phyloP scores from a whole-genome alignment of 23 red algal species.

The Gracilaria domingensis region DNA sequence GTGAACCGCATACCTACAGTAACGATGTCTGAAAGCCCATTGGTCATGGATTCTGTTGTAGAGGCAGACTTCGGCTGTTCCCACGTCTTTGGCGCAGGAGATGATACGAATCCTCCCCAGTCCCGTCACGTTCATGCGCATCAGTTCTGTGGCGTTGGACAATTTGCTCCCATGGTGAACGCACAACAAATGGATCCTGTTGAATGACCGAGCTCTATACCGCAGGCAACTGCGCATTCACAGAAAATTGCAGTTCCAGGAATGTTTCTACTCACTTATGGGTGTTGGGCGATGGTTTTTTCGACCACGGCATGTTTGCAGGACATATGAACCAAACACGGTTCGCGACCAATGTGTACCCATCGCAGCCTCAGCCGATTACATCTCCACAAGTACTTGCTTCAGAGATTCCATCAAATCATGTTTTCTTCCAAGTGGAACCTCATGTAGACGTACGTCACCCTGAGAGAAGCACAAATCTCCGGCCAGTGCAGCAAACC shows the following conservation, averaged over 20 bases:
- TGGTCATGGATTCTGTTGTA: conserved; percentile 14
- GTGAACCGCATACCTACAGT: conserved; percentile 8
- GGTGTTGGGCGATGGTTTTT: conserved; percentile 20
- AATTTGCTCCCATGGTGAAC: conserved; percentile 50
- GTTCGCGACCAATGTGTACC: conserved; percentile 11
- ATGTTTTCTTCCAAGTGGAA: background rate
- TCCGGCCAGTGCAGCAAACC: background rate
- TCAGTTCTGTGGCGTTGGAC: conserved; percentile 64
- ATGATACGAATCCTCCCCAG: background rate
- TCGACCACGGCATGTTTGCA: conserved; percentile 15
- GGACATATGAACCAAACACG: conserved; percentile 9
- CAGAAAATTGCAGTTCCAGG: conserved; percentile 20
- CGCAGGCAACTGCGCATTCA: background rate
- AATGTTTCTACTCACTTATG: conserved; percentile 45
- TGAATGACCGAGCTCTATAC: background rate
- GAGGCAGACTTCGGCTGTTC: background rate
- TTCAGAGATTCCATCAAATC: background rate
- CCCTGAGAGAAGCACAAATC: background rate
- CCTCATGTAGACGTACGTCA: background rate
- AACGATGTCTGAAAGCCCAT: conserved; percentile 19
- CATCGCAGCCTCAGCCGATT: background rate
- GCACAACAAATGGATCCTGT: too few relatives aligned
- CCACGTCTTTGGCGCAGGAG: conserved; percentile 6
- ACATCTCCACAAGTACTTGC: background rate
- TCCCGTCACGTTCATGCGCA: conserved; percentile 4